Conservation (phyloP, 2,329 filamentous ascomycete genomes). For the Thermothelomyces thermophilus region DNA sequence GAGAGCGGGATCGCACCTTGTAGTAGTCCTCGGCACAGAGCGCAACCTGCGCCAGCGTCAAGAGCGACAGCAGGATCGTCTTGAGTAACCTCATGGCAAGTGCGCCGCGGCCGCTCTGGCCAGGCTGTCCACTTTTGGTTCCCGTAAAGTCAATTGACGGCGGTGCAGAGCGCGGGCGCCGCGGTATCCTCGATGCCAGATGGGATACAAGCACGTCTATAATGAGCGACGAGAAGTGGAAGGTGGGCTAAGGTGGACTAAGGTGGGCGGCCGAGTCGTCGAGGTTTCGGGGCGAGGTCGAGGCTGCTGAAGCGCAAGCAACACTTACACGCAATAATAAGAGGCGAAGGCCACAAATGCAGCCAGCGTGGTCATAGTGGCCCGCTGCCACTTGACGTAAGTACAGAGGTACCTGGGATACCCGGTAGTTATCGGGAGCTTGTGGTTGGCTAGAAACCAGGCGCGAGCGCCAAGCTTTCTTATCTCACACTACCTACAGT, state of each 20-base stretch:
- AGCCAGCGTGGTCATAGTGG: constrained; percentile 23
- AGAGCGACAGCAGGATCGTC: constrained; percentile 44
- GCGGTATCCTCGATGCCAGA: neutral
- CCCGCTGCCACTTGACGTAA: neutral
- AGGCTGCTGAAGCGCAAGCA: neutral
- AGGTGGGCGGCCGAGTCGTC: no score
- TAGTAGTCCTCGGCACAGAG: constrained; percentile 68
- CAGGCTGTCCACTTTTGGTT: constrained; percentile 10
- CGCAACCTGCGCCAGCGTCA: constrained; percentile 48
- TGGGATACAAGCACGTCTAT: neutral
- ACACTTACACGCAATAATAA: constrained; percentile 13
- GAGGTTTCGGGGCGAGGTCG: neutral
- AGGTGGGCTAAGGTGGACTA: neutral
- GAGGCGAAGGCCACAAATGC: constrained; percentile 11
- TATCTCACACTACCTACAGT: no score
- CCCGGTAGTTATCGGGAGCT: constrained; percentile 2
- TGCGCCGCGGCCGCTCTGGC: constrained; percentile 16
- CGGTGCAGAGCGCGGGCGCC: neutral
- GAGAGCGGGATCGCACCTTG: constrained; percentile 51
- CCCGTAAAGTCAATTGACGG: constrained; percentile 9
- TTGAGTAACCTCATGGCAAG: constrained; percentile 49
- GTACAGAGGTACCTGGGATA: neutral
- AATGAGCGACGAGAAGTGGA: constrained; percentile 18
- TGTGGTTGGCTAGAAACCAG: constrained; percentile 2
- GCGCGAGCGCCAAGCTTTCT: neutral